phyloP scores from a whole-genome alignment of 495 filamentous ascomycete species.

The Tuber borchii region DNA sequence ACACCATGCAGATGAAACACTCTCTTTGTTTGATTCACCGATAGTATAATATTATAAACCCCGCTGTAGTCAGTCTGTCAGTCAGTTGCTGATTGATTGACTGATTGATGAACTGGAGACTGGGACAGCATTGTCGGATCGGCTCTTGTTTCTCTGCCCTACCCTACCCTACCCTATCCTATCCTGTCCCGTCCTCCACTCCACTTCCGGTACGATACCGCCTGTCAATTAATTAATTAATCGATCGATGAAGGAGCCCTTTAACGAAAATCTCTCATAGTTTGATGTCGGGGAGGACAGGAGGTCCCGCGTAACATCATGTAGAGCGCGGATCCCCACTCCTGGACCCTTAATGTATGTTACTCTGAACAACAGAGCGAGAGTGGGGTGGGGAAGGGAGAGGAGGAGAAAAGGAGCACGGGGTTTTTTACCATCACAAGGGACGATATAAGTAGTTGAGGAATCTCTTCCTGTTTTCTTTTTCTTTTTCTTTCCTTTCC shows the following conservation, averaged over 20 bases:
- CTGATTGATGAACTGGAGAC: background rate
- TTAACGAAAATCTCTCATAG: background rate
- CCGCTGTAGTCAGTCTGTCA: background rate
- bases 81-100: background rate
- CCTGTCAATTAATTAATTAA: background rate
- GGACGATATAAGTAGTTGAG: background rate
- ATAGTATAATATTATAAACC: background rate
- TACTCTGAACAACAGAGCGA: background rate
- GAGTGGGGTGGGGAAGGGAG: background rate
- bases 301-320: background rate
- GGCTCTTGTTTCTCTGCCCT: too few species aligned
- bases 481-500: background rate
- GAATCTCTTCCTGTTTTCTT: background rate
- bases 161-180: too few species aligned
- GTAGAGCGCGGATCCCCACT: background rate
- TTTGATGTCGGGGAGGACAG: background rate
- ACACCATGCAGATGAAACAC: background rate
- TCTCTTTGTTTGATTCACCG: background rate
- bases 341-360: background rate
- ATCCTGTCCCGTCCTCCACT: too few species aligned
- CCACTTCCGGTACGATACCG: too few species aligned
- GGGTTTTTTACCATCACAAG: background rate
- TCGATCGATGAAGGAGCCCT: background rate
- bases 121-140: background rate
- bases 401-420: background rate